A percentile compares a stretch with the other conserved stretches of the same genome.
These are phyloP conservation scores for Paracoccidioides brasiliensis DNA, from an alignment of 2,329 filamentous ascomycete genomes.

Conservation along the genomic window DNA sequence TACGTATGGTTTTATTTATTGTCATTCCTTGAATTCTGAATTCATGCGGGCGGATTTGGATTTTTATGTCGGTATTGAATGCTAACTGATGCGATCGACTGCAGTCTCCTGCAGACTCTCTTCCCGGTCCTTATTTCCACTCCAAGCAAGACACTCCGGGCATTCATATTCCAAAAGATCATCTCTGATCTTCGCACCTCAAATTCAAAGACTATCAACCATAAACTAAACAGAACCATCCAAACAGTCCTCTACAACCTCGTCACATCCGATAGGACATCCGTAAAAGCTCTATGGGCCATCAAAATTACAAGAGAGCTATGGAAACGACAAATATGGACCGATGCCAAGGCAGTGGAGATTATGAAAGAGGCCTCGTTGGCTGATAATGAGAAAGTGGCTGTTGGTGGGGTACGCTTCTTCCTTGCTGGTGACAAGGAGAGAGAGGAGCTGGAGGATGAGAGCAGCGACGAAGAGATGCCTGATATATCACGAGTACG, in stretches of 20 bases:
- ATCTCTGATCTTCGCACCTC: constrained; percentile 77
- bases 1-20: constrained; percentile 28
- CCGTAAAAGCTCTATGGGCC: constrained; percentile 83
- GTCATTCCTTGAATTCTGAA: neutral
- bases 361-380: constrained; percentile 93
- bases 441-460: constrained; percentile 81
- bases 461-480: constrained; percentile 65
- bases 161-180: constrained; percentile 79
- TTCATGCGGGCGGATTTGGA: too few species aligned
- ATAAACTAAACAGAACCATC: constrained; percentile 82
- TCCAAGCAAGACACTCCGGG: constrained; percentile 75
- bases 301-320: constrained; percentile 90
- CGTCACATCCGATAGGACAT: constrained; percentile 70
- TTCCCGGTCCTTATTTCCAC: constrained; percentile 91
- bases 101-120: constrained; percentile 65
- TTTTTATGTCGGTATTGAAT: too few species aligned
- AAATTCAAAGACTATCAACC: constrained; percentile 78
- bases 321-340: constrained; percentile 95
- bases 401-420: constrained; percentile 76
- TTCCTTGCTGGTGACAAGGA: constrained; percentile 95
- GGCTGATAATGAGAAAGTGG: constrained; percentile 84
- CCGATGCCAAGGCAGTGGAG: constrained; percentile 85
- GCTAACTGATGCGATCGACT: neutral
- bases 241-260: constrained; percentile 90
- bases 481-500: constrained; percentile 68